Conservation (phyloP, 768 basidiomycete genomes). For the Amanita molliuscula region DNA sequence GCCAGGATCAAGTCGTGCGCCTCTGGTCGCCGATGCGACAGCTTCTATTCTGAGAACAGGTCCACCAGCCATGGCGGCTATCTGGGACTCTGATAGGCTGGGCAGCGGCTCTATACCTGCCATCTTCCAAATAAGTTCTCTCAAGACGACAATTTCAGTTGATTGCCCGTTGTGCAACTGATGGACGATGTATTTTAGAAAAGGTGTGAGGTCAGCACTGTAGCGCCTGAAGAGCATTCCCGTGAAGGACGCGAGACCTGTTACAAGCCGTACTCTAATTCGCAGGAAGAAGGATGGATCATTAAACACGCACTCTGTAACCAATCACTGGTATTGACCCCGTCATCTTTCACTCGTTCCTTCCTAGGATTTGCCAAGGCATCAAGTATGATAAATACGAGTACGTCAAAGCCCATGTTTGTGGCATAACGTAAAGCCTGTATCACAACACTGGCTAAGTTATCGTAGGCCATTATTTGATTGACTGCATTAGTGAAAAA, state of each 20-base stretch:
- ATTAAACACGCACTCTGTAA: conserved; percentile 61
- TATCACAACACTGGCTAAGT: conserved; percentile 81
- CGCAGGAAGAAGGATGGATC: not conserved
- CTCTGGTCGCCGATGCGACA: conserved; percentile 68
- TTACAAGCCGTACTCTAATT: conserved; percentile 11
- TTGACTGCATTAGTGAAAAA: conserved; percentile 84
- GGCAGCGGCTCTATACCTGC: conserved; percentile 88
- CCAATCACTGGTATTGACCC: conserved; percentile 87
- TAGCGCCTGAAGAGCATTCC: conserved; percentile 88
- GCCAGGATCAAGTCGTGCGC: conserved; percentile 57
- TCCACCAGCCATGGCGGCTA: conserved; percentile 87
- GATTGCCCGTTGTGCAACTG: conserved; percentile 77
- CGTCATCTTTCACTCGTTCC: conserved; percentile 81
- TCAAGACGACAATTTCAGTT: conserved; percentile 84
- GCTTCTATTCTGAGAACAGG: conserved; percentile 81
- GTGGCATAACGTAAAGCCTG: conserved; percentile 85
- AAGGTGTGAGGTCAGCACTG: conserved; percentile 69
- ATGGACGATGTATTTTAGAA: conserved; percentile 87
- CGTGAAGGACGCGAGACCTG: conserved; percentile 88
- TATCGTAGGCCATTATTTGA: conserved; percentile 96
- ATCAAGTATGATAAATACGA: conserved; percentile 81
- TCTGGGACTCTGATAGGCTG: conserved; percentile 80
- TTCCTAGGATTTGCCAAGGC: conserved; percentile 78
- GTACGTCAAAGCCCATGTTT: conserved; percentile 89
- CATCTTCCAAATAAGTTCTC: conserved; percentile 92